phyloP scores from a whole-genome alignment of 495 filamentous ascomycete genomes.

The Symbiotaphrina buchneri region DNA sequence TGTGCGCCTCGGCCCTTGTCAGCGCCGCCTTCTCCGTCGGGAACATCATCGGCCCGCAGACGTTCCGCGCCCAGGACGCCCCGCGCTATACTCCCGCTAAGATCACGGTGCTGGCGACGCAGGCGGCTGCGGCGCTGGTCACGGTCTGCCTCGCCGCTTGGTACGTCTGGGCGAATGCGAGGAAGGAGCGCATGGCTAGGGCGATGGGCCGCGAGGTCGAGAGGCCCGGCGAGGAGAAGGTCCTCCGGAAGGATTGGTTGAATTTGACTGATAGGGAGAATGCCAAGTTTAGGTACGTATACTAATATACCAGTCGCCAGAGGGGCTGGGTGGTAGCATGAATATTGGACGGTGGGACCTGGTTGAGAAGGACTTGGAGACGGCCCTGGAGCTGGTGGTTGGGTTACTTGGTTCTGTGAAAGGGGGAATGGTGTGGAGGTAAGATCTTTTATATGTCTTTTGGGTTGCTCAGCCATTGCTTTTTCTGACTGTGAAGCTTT shows the following conservation, averaged over 20 bases:
- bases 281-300: constrained; percentile 20
- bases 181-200: constrained; percentile 9
- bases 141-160: constrained; percentile 17
- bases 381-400: no score
- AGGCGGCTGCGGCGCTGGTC: constrained; percentile 18
- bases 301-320: no score
- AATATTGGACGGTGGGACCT: no score
- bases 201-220: not conserved
- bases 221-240: constrained; percentile 3
- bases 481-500: no score
- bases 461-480: no score
- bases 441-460: no score
- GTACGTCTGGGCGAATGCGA: constrained; percentile 22
- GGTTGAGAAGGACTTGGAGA: no score
- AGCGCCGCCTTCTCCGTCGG: constrained; percentile 36
- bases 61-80: constrained; percentile 33
- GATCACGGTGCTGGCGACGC: constrained; percentile 29
- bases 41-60: constrained; percentile 46
- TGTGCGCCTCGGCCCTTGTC: constrained; percentile 30
- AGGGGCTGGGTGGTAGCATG: no score
- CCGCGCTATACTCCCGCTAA: constrained; percentile 40
- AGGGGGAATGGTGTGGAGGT: no score
- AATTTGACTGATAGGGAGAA: constrained; percentile 21
- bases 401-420: no score
- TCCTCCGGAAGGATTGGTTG: constrained; percentile 17